phyloP scores from a whole-genome alignment of 2,329 filamentous ascomycete genomes.

The Alternaria burnsii region DNA sequence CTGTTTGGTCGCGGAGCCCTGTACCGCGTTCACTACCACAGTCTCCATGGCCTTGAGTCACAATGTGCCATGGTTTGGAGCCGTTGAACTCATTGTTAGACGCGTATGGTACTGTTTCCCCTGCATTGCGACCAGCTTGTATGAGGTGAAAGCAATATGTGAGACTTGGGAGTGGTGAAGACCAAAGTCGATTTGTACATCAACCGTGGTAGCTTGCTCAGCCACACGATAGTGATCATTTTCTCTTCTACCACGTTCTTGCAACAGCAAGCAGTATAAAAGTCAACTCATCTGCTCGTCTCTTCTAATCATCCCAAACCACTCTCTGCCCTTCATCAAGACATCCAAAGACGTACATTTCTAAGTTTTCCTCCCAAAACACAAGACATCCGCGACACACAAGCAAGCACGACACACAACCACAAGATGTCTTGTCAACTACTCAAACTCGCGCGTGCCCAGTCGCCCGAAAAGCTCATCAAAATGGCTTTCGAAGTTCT shows the following conservation, averaged over 20 bases:
- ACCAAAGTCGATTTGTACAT: not conserved
- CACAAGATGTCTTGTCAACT: not conserved
- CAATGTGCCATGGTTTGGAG: not conserved
- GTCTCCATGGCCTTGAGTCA: not conserved
- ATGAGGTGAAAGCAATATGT: not conserved
- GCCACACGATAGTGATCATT: not conserved
- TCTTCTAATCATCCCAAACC: not conserved
- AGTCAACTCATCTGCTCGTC: not conserved
- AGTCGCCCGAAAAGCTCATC: not conserved
- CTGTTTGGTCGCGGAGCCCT: not conserved
- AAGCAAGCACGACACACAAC: not conserved
- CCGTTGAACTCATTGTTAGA: not conserved
- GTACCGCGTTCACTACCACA: not conserved
- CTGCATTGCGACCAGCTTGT: not conserved
- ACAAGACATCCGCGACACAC: not conserved
- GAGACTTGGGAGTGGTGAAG: not conserved
- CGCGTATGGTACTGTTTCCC: not conserved
- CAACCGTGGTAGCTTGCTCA: not conserved
- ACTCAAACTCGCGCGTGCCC: not conserved
- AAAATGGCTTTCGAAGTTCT: not conserved
- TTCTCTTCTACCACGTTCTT: not conserved
- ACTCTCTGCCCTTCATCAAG: not conserved
- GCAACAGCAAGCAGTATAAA: not conserved
- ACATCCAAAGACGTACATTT: not conserved
- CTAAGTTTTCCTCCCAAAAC: not conserved